Evolutionary conservation across 2,329 filamentous ascomycete species (phyloP).

Genomic region (Esteya vermicola): DNA sequence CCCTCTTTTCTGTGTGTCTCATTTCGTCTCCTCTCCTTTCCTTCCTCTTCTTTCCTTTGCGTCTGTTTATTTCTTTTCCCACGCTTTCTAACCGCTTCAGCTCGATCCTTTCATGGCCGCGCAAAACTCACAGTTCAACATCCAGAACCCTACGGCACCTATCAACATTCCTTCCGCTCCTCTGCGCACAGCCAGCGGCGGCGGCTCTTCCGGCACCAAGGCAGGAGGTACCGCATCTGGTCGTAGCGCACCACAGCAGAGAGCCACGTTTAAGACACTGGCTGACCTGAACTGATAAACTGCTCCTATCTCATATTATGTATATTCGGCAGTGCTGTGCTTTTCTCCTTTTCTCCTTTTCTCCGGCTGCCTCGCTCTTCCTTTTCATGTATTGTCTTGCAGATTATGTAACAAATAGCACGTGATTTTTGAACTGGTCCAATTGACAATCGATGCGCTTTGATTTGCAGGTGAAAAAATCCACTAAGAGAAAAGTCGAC

Average conservation of each 20-base stretch:
- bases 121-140: slow-evolving; percentile 44
- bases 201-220: slow-evolving; percentile 7
- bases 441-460: slow-evolving; percentile 9
- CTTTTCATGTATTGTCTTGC: too few species aligned
- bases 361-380: not conserved
- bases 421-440: not conserved
- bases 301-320: too few species aligned
- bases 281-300: too few species aligned
- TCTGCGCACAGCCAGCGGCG: slow-evolving; percentile 2
- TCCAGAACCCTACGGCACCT: slow-evolving; percentile 22
- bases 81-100: slow-evolving; percentile 18
- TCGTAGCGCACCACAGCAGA: slow-evolving; percentile 14
- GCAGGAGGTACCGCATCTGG: slow-evolving; percentile 2
- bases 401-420: not conserved
- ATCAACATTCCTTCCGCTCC: slow-evolving; percentile 3
- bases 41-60: too few species aligned
- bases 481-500: not conserved
- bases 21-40: not conserved
- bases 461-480: slow-evolving; percentile 7
- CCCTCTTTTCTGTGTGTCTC: slow-evolving; percentile 43
- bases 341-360: not conserved
- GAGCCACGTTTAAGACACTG: slow-evolving; percentile 34
- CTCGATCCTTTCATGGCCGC: slow-evolving; percentile 49
- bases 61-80: not conserved
- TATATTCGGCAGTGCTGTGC: too few species aligned